Evolutionary conservation across 495 filamentous ascomycete genomes (phyloP).

Genomic region (Trichoderma asperelloides): DNA sequence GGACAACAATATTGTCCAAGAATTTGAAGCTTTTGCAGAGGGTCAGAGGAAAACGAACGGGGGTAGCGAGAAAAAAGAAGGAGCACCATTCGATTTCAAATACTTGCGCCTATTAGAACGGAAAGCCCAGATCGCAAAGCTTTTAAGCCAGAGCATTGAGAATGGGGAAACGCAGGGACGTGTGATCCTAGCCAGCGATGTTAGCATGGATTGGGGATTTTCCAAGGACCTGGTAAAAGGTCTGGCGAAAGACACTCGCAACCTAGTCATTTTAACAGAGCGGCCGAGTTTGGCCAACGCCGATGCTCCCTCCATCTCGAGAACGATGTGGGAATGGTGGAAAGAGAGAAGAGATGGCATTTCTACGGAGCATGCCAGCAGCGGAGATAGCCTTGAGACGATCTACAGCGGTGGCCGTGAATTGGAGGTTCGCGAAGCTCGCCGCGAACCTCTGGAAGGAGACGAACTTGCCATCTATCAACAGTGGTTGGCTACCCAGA

Average conservation of each 20-base stretch:
- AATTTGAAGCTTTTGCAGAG: slow-evolving; percentile 73
- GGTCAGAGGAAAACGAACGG: slow-evolving; percentile 36
- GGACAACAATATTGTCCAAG: slow-evolving; percentile 84
- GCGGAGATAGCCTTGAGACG: slow-evolving; percentile 54
- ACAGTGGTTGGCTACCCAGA: slow-evolving; percentile 75
- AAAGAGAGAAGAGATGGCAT: slow-evolving; percentile 55
- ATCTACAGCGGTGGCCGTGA: slow-evolving; percentile 56
- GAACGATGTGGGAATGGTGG: slow-evolving; percentile 65
- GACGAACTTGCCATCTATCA: slow-evolving; percentile 75
- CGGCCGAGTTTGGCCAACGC: slow-evolving; percentile 32
- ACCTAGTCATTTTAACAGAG: slow-evolving; percentile 81
- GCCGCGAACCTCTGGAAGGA: slow-evolving; percentile 56
- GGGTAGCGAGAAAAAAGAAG: slow-evolving; percentile 35
- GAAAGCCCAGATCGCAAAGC: slow-evolving; percentile 59
- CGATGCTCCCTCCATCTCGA: slow-evolving; percentile 37
- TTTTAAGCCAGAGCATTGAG: slow-evolving; percentile 33
- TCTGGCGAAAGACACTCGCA: slow-evolving; percentile 65
- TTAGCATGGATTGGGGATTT: slow-evolving; percentile 90
- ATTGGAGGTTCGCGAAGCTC: slow-evolving; percentile 48
- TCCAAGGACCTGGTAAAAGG: slow-evolving; percentile 72
- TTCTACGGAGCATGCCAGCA: slow-evolving; percentile 45
- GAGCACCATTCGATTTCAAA: slow-evolving; percentile 83
- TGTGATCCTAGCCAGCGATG: slow-evolving; percentile 87
- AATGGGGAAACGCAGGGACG: slow-evolving; percentile 39
- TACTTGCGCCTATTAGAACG: slow-evolving; percentile 74